Base-by-base conservation (phyloP, 306 rosid genomes). In the Abrus pulchellus region DNA sequence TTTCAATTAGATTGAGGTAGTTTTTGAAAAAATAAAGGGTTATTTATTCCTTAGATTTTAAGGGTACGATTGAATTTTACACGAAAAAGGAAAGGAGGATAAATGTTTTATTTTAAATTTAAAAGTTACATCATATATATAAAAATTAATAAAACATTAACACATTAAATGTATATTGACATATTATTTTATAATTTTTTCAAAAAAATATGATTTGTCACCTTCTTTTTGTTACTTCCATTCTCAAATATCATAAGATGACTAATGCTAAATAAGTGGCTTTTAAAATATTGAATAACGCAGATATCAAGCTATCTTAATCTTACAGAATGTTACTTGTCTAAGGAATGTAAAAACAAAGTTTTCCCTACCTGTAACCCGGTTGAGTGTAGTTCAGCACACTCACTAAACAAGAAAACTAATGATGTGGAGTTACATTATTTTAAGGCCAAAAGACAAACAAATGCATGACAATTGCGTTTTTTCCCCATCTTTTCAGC, bases 401-500 rank as follows among this genome's bases (percentile, higher is more conserved):
- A 1, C 4, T 38, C 6, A 12, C 48, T 13, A 6, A 10, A 4
- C 13, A 72, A 56, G 1, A 11, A 33, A 56, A 59, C 9, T 74
- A 9, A 48, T 32, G 55, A 57, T 10, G 45, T 29, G 56, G 34
- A 32, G 4, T 41, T 76, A 14, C 73, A 40, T 48, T 76, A 60
- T 76, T 76, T 82, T 49, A 40, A 68, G 27, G 20, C 62, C 33
- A 63, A 71, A 52, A 1, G 53, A 45, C 20, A 34, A 27, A 7
- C 53, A 45, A 43, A 30, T 8, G 61, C 38, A 10, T 30, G 68
- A 59, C 72, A 57, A 59, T 9, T 14, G 30, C 53, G 66, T 77
- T 60, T 83, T 41, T 64, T 53, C 33, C 56, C n/a, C 43, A 6
- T 34, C 41, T 64, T 78, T 64, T 83, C 12, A 73, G 57, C 55